phyloP scores from a whole-genome alignment of 805 yeast species.

The Babjeviella inositovora region DNA sequence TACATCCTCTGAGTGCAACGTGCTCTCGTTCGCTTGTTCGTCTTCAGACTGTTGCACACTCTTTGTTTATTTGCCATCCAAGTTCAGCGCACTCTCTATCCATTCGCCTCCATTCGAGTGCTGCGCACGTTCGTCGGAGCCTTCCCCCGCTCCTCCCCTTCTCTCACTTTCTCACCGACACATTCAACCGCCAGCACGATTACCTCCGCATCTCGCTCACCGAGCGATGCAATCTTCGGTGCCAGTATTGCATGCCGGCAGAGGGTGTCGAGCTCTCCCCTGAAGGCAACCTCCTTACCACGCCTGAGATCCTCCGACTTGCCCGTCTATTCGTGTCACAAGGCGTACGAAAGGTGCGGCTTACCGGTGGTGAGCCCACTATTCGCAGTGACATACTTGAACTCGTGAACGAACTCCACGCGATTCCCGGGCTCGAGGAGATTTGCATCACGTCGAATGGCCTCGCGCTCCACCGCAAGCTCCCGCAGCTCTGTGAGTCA shows the following conservation, averaged over 20 bases:
- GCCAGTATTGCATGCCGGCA: constrained; percentile 40
- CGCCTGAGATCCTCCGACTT: constrained; percentile 23
- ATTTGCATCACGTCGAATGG: constrained; percentile 38
- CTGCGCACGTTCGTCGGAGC: too few relatives aligned
- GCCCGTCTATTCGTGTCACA: constrained; percentile 24
- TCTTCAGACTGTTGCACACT: too few relatives aligned
- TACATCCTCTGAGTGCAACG: too few relatives aligned
- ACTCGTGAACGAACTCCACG: constrained; percentile 17
- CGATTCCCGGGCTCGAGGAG: constrained; percentile 23
- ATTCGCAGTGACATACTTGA: constrained; percentile 31
- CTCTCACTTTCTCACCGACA: constrained; percentile 25
- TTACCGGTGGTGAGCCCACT: constrained; percentile 44
- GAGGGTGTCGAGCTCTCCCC: constrained; percentile 36
- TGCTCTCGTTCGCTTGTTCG: too few relatives aligned
- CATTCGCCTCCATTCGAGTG: too few relatives aligned
- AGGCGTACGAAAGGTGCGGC: constrained; percentile 33
- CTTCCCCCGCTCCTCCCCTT: too few relatives aligned
- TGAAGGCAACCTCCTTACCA: constrained; percentile 17
- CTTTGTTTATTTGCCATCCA: too few relatives aligned
- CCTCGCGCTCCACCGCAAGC: constrained; percentile 27
- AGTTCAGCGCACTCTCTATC: too few relatives aligned
- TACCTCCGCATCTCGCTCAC: constrained; percentile 34
- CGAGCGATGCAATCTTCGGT: constrained; percentile 29
- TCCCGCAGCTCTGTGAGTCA: constrained; percentile 17
- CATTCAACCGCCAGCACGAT: constrained; percentile 25